Conservation (phyloP, 495 filamentous ascomycete species). For the Penicillium silybi region DNA sequence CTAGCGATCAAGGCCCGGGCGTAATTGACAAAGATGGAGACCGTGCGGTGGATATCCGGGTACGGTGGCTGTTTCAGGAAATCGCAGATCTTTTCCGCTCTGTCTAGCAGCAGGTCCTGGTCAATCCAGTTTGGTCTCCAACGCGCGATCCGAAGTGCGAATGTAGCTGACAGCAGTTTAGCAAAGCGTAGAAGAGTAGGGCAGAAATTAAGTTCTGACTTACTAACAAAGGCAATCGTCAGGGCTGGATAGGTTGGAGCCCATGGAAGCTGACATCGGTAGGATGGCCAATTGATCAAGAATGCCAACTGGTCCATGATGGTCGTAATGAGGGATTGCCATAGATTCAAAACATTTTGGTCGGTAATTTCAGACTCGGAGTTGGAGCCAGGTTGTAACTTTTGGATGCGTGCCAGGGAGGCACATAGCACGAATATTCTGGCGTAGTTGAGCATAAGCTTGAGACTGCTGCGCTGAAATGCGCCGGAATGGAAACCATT, state of each 20-base stretch:
- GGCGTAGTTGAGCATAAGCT: constrained; percentile 37
- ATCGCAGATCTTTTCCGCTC: constrained; percentile 36
- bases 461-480: constrained; percentile 40
- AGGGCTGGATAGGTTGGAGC: constrained; percentile 40
- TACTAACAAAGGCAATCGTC: constrained; percentile 43
- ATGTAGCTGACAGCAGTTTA: constrained; percentile 29
- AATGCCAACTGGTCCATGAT: constrained; percentile 40
- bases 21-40: constrained; percentile 43
- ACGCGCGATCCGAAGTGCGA: constrained; percentile 37
- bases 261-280: constrained; percentile 39
- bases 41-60: constrained; percentile 42
- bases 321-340: constrained; percentile 34
- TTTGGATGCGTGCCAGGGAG: constrained; percentile 39
- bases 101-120: constrained; percentile 30
- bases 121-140: constrained; percentile 41
- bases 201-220: constrained; percentile 8
- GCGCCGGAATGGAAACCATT: constrained; percentile 40
- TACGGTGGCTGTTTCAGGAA: constrained; percentile 42
- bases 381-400: constrained; percentile 27
- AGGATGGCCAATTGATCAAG: constrained; percentile 34
- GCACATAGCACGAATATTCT: constrained; percentile 38
- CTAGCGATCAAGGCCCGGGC: constrained; percentile 36
- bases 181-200: not conserved
- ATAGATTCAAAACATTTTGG: constrained; percentile 29
- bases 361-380: constrained; percentile 23